Evolutionary conservation across 2,329 filamentous ascomycete species (phyloP), one percentile per base, ranked within the genome.

Genomic region (Calonectria ilicicola): DNA sequence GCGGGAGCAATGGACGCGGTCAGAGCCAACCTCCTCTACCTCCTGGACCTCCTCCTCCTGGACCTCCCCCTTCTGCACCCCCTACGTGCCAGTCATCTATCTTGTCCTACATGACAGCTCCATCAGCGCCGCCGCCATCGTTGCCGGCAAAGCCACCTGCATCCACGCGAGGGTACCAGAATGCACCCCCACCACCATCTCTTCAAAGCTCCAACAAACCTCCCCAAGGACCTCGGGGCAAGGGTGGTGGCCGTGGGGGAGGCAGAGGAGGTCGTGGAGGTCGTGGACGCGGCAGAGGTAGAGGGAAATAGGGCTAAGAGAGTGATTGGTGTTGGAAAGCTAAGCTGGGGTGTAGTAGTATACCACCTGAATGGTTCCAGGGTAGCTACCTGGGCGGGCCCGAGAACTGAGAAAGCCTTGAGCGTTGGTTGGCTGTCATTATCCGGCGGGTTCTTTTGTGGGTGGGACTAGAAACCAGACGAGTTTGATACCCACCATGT

Each of bases 41-140:
- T 69, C 81, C 83, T n/a, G 83, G 83, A 44, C 84, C 83, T 49
- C 83, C 83, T 51, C 84, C 84, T 46, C 63, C 80, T 15, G 76
- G 79, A 7, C 78, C 80, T 46, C 77, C 79, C 19, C 74, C 77
- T 4, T n/a, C n/a, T n/a, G 73, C 75, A 21, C 71, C 78, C 62
- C 76, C 76, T 51, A 79, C 80, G 46, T 78, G 53, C 53, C 53
- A 60, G 21, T 38, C 80, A n/a, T 76, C 78, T 8, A 76, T 78
- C 51, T 68, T 76, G 35, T 64, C 73, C 32, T 74, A 79, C 46
- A 63, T 68, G 69, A 27, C 70, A 51, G 62, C 44, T 21, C 58
- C 68, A 23, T 69, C 76, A 38, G 74, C 73, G 35, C 78, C 77
- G 32, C 75, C 77, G 40, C 65, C 76, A 27, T 80, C 81, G 49